phyloP scores from a whole-genome alignment of 805 yeast genomes.

The Yarrowia deformans region DNA sequence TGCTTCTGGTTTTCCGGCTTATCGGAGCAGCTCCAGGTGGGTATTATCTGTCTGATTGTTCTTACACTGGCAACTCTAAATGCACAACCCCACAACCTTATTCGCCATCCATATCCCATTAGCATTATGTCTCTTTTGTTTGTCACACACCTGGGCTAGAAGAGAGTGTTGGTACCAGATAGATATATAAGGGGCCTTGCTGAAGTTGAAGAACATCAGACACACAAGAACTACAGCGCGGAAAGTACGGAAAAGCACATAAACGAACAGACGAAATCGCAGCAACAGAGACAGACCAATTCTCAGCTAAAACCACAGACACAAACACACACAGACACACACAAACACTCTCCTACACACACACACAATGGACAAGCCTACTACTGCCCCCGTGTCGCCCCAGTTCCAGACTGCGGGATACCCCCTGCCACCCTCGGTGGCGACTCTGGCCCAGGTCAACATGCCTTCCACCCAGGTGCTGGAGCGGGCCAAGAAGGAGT shows the following conservation, averaged over 20 bases:
- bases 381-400: slow-evolving; percentile 10
- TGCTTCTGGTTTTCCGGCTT: background rate
- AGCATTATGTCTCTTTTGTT: slow-evolving; percentile 13
- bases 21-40: background rate
- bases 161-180: background rate
- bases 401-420: slow-evolving; percentile 11
- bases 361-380: slow-evolving; percentile 29
- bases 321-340: background rate
- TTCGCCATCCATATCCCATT: slow-evolving; percentile 30
- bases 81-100: slow-evolving; percentile 37
- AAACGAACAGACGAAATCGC: no score
- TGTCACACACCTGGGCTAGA: background rate
- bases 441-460: slow-evolving; percentile 18
- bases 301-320: background rate
- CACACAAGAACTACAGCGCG: background rate
- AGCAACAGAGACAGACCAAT: no score
- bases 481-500: slow-evolving; percentile 36
- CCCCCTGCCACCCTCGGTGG: slow-evolving; percentile 12
- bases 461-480: slow-evolving; percentile 33
- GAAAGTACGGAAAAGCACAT: background rate
- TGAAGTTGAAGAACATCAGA: background rate
- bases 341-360: background rate
- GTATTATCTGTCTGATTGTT: no score
- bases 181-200: slow-evolving; percentile 5
- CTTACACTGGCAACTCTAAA: background rate